A percentile compares a stretch with the other conserved stretches of the same genome.
phyloP scores from a whole-genome alignment of 2,329 filamentous ascomycete species.

The Aspergillus sp. region DNA sequence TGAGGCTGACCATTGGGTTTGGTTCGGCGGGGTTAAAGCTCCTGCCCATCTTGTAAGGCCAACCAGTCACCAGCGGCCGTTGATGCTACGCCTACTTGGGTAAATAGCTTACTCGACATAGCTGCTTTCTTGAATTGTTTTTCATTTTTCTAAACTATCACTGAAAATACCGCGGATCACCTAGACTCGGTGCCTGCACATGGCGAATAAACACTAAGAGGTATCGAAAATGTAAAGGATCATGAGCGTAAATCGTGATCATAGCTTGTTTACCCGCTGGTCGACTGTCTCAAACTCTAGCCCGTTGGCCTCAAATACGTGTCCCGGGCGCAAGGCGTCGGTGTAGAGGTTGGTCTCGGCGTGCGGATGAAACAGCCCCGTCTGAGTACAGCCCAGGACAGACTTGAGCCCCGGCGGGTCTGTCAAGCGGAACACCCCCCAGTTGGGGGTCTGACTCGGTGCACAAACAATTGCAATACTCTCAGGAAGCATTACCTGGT shows the following conservation, averaged over 20 bases:
- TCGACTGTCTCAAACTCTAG: constrained; percentile 69
- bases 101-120: not conserved
- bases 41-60: no score
- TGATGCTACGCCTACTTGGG: no score
- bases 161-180: not conserved
- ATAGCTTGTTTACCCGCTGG: constrained; percentile 41
- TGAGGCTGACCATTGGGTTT: constrained; percentile 7
- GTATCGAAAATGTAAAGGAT: not conserved
- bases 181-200: not conserved
- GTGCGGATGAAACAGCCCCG: constrained; percentile 82
- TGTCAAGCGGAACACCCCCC: constrained; percentile 89
- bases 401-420: constrained; percentile 86
- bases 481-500: constrained; percentile 95
- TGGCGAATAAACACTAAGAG: not conserved
- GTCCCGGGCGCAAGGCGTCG: constrained; percentile 67
- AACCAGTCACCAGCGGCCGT: no score
- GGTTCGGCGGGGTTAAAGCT: constrained; percentile 5
- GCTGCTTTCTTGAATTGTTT: not conserved
- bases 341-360: constrained; percentile 72
- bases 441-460: constrained; percentile 71
- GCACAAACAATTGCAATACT: constrained; percentile 97
- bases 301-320: constrained; percentile 68
- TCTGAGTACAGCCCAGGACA: constrained; percentile 75
- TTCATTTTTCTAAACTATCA: not conserved
- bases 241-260: not conserved